Base-by-base conservation (phyloP, 2,329 filamentous ascomycete species). In the Elsinoe perseae region DNA sequence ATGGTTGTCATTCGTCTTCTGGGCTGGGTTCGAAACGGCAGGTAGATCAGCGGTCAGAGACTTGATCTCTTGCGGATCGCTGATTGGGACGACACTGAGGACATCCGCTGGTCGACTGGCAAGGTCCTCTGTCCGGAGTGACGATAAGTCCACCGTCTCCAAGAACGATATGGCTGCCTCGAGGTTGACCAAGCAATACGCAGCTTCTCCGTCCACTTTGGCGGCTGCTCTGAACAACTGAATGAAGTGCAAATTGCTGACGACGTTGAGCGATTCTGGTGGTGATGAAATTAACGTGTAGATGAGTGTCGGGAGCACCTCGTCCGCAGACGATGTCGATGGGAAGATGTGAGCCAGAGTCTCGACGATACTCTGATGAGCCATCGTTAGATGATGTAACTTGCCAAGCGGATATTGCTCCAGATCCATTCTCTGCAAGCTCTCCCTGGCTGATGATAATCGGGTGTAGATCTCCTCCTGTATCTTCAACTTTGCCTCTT, bases 241-340 rank as follows among this genome's bases (percentile, higher is more conserved):
- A 62, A 97, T 90, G 68, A 97, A 98, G 63, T 87, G 83, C n/a
- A 95, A 77, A 68, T 98, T 95, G 75, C 92, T 97, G 66, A 95
- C 89, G 56, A 91, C 86, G 69, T 91, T 88, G 48, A 97, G 84
- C 30, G 85, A 82, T 69, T 93, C 87, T 0, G 91, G 87, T 0
- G 89, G 86, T 43, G 91, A 85, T 2, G 90, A 96, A 67, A 98
- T 95, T 59, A 98, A 80, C 0, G 90, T 89, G 73, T 95, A 98
- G 60, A 98, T 98, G 60, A 98, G 79, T 70, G 95, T 95, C 0
- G 93, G 93, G 69, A 98, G 84, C 56, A 98, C 95, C 72, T 97
- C 93, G 67, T 98, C 93, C 2, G 93, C 93, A 1, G 93, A 97
- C 0, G 93, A 95, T 0, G 81, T 81, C 0, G 91, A 81, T 7